Evolutionary conservation across 2,329 filamentous ascomycete species (phyloP).

Genomic region (Fusarium hainanense): DNA sequence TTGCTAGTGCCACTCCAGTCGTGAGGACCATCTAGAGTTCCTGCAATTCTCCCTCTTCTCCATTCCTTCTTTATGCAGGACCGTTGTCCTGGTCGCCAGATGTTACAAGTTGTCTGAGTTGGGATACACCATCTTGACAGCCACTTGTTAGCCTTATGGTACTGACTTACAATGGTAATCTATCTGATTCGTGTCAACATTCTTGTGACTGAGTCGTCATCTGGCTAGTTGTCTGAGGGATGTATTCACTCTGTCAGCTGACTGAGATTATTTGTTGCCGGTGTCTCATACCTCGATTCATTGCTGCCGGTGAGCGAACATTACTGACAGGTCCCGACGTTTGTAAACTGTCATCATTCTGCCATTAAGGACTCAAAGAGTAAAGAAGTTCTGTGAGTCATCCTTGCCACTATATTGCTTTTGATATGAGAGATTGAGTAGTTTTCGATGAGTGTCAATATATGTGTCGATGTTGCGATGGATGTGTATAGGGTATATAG

Average conservation of each 20-base stretch:
- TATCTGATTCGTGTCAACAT: not conserved
- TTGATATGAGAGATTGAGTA: not conserved
- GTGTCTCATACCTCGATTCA: not conserved
- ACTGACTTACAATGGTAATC: not conserved
- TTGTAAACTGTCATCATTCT: no score
- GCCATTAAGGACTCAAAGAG: not conserved
- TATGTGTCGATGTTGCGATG: not conserved
- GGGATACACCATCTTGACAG: not conserved
- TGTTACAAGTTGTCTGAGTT: not conserved
- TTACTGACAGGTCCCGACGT: not conserved
- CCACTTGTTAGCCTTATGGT: not conserved
- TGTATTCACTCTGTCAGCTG: not conserved
- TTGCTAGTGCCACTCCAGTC: not conserved
- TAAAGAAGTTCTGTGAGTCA: no score
- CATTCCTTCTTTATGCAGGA: not conserved
- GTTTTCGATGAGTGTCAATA: not conserved
- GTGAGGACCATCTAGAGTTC: not conserved
- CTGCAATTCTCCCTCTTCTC: not conserved
- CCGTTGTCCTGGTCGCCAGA: not conserved
- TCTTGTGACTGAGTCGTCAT: not conserved
- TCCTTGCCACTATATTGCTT: accelerated
- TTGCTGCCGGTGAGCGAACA: not conserved
- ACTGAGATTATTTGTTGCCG: not conserved
- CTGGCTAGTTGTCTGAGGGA: not conserved
- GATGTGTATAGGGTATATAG: not conserved